phyloP scores from a whole-genome alignment of 306 rosid species.

The Parietaria judaica region DNA sequence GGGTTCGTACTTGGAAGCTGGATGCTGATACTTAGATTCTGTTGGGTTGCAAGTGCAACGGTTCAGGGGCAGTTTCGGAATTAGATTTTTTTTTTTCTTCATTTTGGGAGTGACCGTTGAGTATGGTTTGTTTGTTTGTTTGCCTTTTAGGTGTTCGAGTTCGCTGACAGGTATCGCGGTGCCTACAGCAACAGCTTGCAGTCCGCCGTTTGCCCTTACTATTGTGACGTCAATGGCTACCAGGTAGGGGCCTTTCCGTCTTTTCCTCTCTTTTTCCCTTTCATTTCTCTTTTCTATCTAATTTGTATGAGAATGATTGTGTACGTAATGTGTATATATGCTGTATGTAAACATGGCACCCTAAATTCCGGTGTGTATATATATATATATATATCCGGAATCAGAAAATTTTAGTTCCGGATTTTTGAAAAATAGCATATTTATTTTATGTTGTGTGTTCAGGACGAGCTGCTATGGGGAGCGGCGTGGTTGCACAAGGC shows the following conservation, averaged over 20 bases:
- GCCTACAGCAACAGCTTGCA: constrained; percentile 82
- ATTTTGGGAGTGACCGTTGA: neutral
- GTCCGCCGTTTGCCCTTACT: constrained; percentile 82
- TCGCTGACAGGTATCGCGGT: constrained; percentile 91
- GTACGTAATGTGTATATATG: too few relatives aligned
- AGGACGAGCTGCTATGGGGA: constrained; percentile 96
- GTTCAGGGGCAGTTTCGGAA: too few relatives aligned
- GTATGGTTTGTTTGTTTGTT: too few relatives aligned
- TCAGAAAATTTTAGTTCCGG: too few relatives aligned
- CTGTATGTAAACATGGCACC: too few relatives aligned
- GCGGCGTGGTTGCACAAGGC: constrained; percentile 99
- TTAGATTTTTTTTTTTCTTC: neutral
- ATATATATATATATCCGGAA: too few relatives aligned
- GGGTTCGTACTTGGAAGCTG: constrained; percentile 58
- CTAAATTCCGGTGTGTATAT: too few relatives aligned
- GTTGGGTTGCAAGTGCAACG: too few relatives aligned
- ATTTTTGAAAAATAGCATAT: too few relatives aligned
- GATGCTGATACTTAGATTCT: too few relatives aligned
- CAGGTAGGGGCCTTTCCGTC: constrained; percentile 55
- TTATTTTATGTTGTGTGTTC: too few relatives aligned
- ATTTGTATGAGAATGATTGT: too few relatives aligned
- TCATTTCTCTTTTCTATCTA: neutral
- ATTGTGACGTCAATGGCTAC: constrained; percentile 87
- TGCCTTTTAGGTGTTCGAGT: constrained; percentile 92
- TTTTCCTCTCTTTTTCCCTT: neutral